Evolutionary conservation across 495 filamentous ascomycete species (phyloP).

Genomic region (Penicillium canescens): DNA sequence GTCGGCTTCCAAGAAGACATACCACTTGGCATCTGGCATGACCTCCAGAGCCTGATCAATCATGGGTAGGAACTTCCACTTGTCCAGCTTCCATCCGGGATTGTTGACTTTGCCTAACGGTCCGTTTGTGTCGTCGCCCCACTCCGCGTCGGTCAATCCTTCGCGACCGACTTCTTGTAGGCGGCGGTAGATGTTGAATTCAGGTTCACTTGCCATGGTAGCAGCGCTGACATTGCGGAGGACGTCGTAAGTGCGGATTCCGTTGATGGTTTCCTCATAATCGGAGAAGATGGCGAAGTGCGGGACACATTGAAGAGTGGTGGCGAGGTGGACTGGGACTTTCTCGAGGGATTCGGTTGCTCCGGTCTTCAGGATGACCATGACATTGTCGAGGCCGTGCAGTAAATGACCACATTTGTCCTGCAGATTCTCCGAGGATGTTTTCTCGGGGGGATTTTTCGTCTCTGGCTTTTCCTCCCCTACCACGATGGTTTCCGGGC

Average conservation of each 20-base stretch:
- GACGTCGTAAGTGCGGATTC: conserved; percentile 41
- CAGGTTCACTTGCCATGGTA: conserved; percentile 35
- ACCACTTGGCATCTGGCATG: conserved; percentile 59
- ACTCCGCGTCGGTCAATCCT: conserved; percentile 30
- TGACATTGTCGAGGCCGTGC: conserved; percentile 33
- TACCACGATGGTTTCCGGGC: conserved; percentile 8
- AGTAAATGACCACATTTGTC: conserved; percentile 19
- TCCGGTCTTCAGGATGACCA: conserved; percentile 46
- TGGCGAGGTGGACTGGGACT: conserved; percentile 40
- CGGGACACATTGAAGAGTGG: conserved; percentile 39
- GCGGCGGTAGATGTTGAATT: conserved; percentile 43
- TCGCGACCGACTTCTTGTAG: conserved; percentile 39
- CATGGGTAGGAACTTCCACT: conserved; percentile 68
- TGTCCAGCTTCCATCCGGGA: conserved; percentile 62
- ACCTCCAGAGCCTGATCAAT: conserved; percentile 54
- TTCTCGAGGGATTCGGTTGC: conserved; percentile 40
- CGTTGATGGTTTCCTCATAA: conserved; percentile 42
- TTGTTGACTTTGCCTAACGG: conserved; percentile 38
- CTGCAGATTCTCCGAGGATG: conserved; percentile 2
- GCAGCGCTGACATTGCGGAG: conserved; percentile 36
- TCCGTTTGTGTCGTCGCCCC: conserved; percentile 33
- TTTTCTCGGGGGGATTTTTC: not conserved
- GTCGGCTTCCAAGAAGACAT: conserved; percentile 65
- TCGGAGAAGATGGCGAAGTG: conserved; percentile 51
- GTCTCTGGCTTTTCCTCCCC: conserved; percentile 8